phyloP scores from a whole-genome alignment of 2,329 filamentous ascomycete species.

The Emergomyces africanus region DNA sequence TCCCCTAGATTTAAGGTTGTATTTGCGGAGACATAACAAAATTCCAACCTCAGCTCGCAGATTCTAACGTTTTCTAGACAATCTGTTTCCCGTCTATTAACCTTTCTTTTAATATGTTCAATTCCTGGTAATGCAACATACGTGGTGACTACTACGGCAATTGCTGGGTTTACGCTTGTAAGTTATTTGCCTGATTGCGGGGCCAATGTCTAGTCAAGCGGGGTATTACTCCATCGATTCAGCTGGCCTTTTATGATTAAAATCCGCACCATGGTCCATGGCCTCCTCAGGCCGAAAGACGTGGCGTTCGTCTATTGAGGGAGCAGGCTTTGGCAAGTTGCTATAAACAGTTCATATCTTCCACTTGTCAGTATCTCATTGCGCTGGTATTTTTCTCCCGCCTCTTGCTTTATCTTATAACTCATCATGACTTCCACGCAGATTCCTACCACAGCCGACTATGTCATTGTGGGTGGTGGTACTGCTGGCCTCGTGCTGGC shows the following conservation, averaged over 20 bases:
- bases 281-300: no score
- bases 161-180: not conserved
- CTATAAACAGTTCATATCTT: not conserved
- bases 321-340: not conserved
- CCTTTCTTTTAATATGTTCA: no score
- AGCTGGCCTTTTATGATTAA: not conserved
- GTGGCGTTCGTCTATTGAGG: not conserved
- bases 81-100: no score
- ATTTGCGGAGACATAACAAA: no score
- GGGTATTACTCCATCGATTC: not conserved
- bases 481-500: slow-evolving; percentile 23
- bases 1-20: no score
- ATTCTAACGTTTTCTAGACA: no score
- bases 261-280: not conserved
- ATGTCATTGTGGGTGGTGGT: slow-evolving; percentile 24
- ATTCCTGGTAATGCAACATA: no score
- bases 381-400: not conserved
- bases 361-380: not conserved
- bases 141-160: not conserved
- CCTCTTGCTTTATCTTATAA: not conserved
- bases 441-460: slow-evolving; percentile 16
- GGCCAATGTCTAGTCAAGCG: not conserved
- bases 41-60: no score
- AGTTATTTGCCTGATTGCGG: not conserved
- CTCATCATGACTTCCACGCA: not conserved